Base-by-base conservation (phyloP, 1,284 basidiomycete species). In the Ceratobasidium sp. region DNA sequence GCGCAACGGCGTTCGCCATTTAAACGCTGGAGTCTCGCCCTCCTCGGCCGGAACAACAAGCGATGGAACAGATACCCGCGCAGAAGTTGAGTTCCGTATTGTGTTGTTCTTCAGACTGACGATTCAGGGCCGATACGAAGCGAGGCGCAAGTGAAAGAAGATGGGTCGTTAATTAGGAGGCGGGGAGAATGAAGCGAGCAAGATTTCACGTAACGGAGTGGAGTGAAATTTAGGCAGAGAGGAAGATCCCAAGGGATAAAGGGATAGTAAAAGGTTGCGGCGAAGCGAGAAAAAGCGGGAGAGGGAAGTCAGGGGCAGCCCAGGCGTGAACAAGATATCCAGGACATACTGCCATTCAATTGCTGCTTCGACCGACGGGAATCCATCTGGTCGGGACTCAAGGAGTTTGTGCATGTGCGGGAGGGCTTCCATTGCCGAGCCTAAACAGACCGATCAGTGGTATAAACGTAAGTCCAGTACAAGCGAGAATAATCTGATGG, bases 281-380 rank as follows among this genome's bases (percentile, higher is more conserved):
- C n/a, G n/a, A n/a, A n/a, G n/a, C n/a, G n/a, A n/a, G n/a, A n/a
- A n/a, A 58, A 5, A 28, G 3, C 20, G 28, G 20, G 11, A 33
- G 17, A 2, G 28, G 8, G 28, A 31, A 28, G 33, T 11, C 7
- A 28, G 10, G 10, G 8, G 15, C 17, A 58, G 28, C 2, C 6
- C 4, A 47, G 13, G 45, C 45, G 45, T 26, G 45, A 47, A 17
- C 13, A 20, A 4, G 64, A 49, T 63, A 26, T 53, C 23, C 23
- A 31, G 26, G 28, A 89, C 95, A 81, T 84, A 97, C 94, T 99
- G 97, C 97, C 98, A 99, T 79, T 94, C 91, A 56, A 99, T 91
- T 0, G 94, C 96, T 54, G 93, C 92, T 81, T 96, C 92, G 7
- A 93, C 85, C 35, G 90, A 94, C 65, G 89, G 87, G 83, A 99